Base-by-base conservation (phyloP, 768 basidiomycete species). In the Tricholoma sp. region DNA sequence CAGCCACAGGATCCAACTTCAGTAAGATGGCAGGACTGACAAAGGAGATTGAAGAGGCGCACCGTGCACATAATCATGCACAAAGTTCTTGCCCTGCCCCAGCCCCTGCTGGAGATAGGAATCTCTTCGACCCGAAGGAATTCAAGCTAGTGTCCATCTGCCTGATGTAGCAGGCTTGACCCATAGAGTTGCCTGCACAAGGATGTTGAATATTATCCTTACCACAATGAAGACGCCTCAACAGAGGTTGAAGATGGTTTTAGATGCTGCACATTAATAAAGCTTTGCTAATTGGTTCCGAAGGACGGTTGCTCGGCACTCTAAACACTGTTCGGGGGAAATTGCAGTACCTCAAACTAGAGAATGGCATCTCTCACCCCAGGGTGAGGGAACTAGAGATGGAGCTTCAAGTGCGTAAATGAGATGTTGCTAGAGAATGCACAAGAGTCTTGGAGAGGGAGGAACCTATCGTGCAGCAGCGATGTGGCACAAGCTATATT, bases 91-190 rank as follows among this genome's bases (percentile, higher is more conserved):
- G 31, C 27, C 46, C 54, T 31, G 51, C 57, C 10, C 50, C 58
- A 1, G 50, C 52, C 16, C 45, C 61, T 64, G 53, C 52, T 63
- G 14, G 60, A 59, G 64, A 68, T 45, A 67, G 72, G 22, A 76
- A 77, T 61, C 76, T 76, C 0, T 74, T 82, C 55, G 67, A 72
- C 45, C 49, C 34, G 9, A 73, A 73, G 34, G 68, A 68, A 41
- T 61, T 51, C 70, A 66, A 51, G 73, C 72, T 27, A 77, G 76
- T 32, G 67, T 91, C 18, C 80, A 85, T 51, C 72, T 92, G 2
- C 91, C 91, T 0, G 92, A 94, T 63, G 83, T 94, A 3, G 94
- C 92, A 7, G 92, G 91, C 0, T 69, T 94, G 9, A 94, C 89
- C 88, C 0, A 84, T 92, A 12, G 82, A 83, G 52, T 88, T 87